Evolutionary conservation across 768 basidiomycete genomes (phyloP).

Genomic region (Lentinula edodes): DNA sequence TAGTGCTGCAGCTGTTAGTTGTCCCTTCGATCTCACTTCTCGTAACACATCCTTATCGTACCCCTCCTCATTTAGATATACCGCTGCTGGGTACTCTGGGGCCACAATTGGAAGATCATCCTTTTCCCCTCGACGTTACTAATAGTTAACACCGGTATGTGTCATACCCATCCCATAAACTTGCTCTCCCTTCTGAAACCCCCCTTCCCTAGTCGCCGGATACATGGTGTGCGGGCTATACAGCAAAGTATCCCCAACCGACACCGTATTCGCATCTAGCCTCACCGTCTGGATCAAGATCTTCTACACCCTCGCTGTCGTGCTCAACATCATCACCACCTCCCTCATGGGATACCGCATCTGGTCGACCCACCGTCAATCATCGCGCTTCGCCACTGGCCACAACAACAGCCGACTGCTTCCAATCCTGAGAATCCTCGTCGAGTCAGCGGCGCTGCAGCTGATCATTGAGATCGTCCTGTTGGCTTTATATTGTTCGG

Average conservation of each 20-base stretch:
- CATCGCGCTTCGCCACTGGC: neutral
- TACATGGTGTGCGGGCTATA: slow-evolving; percentile 12
- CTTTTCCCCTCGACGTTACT: slow-evolving; percentile 12
- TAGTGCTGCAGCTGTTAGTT: slow-evolving; percentile 12
- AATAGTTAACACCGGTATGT: slow-evolving; percentile 9
- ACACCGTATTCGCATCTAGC: slow-evolving; percentile 11
- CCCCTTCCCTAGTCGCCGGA: slow-evolving; percentile 10
- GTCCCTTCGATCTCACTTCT: neutral
- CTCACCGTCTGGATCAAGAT: slow-evolving; percentile 14
- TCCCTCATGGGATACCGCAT: slow-evolving; percentile 15
- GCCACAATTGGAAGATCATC: slow-evolving; percentile 7
- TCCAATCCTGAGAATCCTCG: slow-evolving; percentile 11
- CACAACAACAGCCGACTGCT: neutral
- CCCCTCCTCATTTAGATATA: slow-evolving; percentile 13
- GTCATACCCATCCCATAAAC: neutral
- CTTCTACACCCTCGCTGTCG: slow-evolving; percentile 15
- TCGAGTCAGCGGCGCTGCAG: slow-evolving; percentile 16
- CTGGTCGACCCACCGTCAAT: slow-evolving; percentile 9
- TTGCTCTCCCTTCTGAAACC: neutral
- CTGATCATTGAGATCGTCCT: slow-evolving; percentile 14
- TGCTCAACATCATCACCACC: slow-evolving; percentile 17
- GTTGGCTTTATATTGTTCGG: slow-evolving; percentile 11
- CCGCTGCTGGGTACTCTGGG: slow-evolving; percentile 17
- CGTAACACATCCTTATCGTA: neutral
- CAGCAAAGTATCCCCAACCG: slow-evolving; percentile 3